A percentile compares a stretch with the other conserved stretches of the same genome.
phyloP scores from a whole-genome alignment of 1,284 basidiomycete genomes.

The Sporisorium reilianum region DNA sequence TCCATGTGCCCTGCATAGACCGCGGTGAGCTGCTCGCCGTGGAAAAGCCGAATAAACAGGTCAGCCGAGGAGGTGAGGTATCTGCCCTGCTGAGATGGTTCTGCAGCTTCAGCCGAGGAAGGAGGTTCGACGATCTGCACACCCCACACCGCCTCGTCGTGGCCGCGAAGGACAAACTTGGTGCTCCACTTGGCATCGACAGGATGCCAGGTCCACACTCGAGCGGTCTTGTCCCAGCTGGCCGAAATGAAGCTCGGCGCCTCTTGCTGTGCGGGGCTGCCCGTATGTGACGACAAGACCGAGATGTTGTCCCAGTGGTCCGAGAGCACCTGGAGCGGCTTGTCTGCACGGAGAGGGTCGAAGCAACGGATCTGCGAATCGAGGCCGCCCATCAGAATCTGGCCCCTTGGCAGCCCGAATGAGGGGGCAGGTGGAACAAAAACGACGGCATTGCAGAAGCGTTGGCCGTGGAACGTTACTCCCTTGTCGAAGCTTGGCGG shows the following conservation, averaged over 20 bases:
- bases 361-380: constrained; percentile 54
- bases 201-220: constrained; percentile 36
- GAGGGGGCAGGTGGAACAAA: constrained; percentile 15
- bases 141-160: constrained; percentile 55
- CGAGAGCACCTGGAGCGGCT: constrained; percentile 37
- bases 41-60: constrained; percentile 51
- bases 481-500: constrained; percentile 18
- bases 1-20: constrained; percentile 54
- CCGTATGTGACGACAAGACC: constrained; percentile 17
- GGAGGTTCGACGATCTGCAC: constrained; percentile 45
- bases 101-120: neutral
- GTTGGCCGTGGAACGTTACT: constrained; percentile 17
- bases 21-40: constrained; percentile 39
- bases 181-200: constrained; percentile 27
- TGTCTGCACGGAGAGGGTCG: constrained; percentile 34
- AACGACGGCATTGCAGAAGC: constrained; percentile 41
- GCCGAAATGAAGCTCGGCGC: constrained; percentile 30
- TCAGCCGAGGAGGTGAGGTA: constrained; percentile 56
- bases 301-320: constrained; percentile 56
- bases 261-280: neutral
- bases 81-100: constrained; percentile 9
- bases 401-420: constrained; percentile 19
- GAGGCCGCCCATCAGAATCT: constrained; percentile 40
- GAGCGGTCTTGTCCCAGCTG: constrained; percentile 52
- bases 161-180: constrained; percentile 35